phyloP scores from a whole-genome alignment of 2,329 filamentous ascomycete genomes.

The Clarireedia homoeocarpa region DNA sequence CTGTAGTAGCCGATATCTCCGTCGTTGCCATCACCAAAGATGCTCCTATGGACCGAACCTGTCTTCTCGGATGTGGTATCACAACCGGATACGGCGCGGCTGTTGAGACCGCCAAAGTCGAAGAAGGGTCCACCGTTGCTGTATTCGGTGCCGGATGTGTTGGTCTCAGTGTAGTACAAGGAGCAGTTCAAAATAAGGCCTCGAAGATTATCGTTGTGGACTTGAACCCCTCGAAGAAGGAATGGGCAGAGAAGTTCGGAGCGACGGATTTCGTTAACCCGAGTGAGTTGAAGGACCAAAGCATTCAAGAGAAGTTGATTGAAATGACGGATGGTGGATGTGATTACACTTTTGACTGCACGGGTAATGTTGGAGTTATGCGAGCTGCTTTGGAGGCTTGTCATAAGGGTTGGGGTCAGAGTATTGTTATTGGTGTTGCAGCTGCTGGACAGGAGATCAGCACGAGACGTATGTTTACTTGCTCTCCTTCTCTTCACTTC shows the following conservation, averaged over 20 bases:
- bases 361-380: constrained; percentile 95
- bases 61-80: constrained; percentile 94
- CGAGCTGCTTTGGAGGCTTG: constrained; percentile 90
- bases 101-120: constrained; percentile 83
- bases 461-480: constrained; percentile 70
- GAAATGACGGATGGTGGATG: constrained; percentile 98
- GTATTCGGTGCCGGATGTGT: constrained; percentile 96
- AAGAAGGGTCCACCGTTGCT: constrained; percentile 82
- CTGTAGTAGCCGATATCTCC: constrained; percentile 96
- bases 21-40: constrained; percentile 87
- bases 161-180: constrained; percentile 90
- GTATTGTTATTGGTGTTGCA: constrained; percentile 94
- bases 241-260: constrained; percentile 89
- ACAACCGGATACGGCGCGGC: constrained; percentile 97
- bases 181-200: constrained; percentile 55
- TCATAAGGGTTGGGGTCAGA: constrained; percentile 99
- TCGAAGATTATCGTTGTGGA: constrained; percentile 56
- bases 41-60: constrained; percentile 92
- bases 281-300: constrained; percentile 66
- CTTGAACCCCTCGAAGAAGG: constrained; percentile 84
- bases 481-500: not conserved
- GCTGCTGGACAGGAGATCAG: constrained; percentile 93
- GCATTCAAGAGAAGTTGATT: constrained; percentile 83
- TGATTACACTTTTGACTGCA: constrained; percentile 99
- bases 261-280: constrained; percentile 97